Base-by-base conservation (phyloP, 495 filamentous ascomycete genomes). In the Parathielavia hyrcaniae region DNA sequence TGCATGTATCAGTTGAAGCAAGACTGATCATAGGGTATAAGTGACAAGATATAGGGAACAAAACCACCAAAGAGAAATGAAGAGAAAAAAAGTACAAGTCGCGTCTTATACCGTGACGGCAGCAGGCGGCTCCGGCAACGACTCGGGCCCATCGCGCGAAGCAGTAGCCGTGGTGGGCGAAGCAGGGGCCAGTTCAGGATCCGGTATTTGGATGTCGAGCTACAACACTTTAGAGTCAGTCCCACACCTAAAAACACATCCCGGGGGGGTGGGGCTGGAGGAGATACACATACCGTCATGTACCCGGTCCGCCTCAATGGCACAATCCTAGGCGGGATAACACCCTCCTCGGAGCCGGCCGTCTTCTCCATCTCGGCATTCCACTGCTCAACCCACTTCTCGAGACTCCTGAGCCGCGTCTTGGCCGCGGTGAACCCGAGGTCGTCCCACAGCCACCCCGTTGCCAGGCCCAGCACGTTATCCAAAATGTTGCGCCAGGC, bases 361-460 rank as follows among this genome's bases (percentile, higher is more conserved):
- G 77, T 71, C 64, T 77, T 79, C 63, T 78, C 79, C 69, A 81
- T 76, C 50, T 87, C 80, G 13, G 66, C 63, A 67, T 96, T 97
- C 87, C 88, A 92, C 53, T 83, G 80, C 61, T 93, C 85, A 40
- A 96, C 74, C 81, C 85, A 93, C 52, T 67, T 70, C 70, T 96
- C 92, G 17, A 95, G 74, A 3, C 71, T 75, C 38, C 73, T 74
- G 22, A 93, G 64, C 50, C 83, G 75, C n/a, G 75, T 69, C 70
- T 96, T 96, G 12, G 85, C 79, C 20, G 74, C 79, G 9, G 86
- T 84, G 2, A 86, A 76, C 1, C 90, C 90, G 23, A 93, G 45
- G 66, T 97, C 93, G 50, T 99, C 93, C 88, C 89, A 96, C 14
- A 97, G 53, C 90, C 90, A 99, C 17, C 90, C 83, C 4, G 93